Evolutionary conservation across 192 early-diverging fungal genomes (phyloP).

Genomic region (Linnemannia exigua): DNA sequence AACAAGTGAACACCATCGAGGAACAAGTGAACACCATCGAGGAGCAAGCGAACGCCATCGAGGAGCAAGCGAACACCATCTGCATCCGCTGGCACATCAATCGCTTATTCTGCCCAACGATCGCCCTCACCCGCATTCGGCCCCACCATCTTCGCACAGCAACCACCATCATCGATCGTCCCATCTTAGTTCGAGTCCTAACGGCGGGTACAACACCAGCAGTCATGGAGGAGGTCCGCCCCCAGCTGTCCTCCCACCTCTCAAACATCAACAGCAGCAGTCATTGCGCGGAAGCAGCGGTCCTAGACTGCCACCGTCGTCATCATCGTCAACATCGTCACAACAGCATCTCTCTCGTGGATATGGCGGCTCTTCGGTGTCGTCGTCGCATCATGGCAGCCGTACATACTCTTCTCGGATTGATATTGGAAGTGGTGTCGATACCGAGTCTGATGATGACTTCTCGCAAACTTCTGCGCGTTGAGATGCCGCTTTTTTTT

Average conservation of each 20-base stretch:
- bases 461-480: neutral
- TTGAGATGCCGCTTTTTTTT: neutral
- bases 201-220: conserved; percentile 14
- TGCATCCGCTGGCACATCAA: conserved; percentile 2
- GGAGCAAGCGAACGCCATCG: no score
- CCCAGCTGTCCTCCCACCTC: conserved; percentile 5
- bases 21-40: no score
- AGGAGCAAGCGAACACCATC: neutral
- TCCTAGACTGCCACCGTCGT: neutral
- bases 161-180: conserved; percentile 11
- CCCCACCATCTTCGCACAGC: neutral
- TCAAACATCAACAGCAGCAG: conserved; percentile 16
- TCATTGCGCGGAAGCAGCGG: neutral
- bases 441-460: conserved; percentile 39
- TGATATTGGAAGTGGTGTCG: conserved; percentile 27
- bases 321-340: neutral
- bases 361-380: neutral
- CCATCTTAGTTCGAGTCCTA: neutral
- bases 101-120: neutral
- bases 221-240: conserved; percentile 9
- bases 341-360: neutral
- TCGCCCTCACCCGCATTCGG: neutral
- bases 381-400: neutral
- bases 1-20: no score
- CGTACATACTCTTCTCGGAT: neutral